A percentile compares a stretch with the other conserved stretches of the same genome.
Evolutionary conservation across 371 early-diverging fungal species (phyloP).

Genomic region (Edhazardia aedis): DNA sequence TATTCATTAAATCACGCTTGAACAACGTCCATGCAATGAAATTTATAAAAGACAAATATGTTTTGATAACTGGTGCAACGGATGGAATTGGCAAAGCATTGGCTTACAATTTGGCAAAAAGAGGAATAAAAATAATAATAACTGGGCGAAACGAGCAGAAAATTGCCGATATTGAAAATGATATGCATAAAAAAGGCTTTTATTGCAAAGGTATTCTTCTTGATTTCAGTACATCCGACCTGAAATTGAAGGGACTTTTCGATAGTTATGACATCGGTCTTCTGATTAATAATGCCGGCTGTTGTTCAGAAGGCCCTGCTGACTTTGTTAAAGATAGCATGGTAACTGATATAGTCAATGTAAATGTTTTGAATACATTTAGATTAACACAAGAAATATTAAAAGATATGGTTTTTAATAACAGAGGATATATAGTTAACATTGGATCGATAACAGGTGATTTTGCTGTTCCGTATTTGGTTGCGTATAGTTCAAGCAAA

Average conservation of each 20-base stretch:
- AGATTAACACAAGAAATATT: slow-evolving; percentile 10
- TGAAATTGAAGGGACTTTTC: too few relatives aligned
- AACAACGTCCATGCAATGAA: too few relatives aligned
- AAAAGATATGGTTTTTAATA: slow-evolving; percentile 42
- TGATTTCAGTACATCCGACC: slow-evolving; percentile 50
- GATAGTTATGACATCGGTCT: slow-evolving; percentile 16
- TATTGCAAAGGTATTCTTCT: slow-evolving; percentile 54
- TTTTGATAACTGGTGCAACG: slow-evolving; percentile 72
- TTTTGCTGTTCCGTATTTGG: slow-evolving; percentile 61
- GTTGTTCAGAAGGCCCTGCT: slow-evolving; percentile 49
- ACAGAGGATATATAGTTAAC: slow-evolving; percentile 65
- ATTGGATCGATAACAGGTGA: slow-evolving; percentile 70
- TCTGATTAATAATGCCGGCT: slow-evolving; percentile 33
- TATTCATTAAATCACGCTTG: too few relatives aligned
- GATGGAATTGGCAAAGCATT: slow-evolving; percentile 87
- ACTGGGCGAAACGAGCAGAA: slow-evolving; percentile 64
- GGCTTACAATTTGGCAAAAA: slow-evolving; percentile 62
- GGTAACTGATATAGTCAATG: slow-evolving; percentile 48
- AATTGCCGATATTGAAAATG: slow-evolving; percentile 55
- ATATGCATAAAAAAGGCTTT: slow-evolving; percentile 50
- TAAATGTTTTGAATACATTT: slow-evolving; percentile 1
- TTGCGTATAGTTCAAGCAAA: slow-evolving; percentile 74
- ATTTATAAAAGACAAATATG: background rate
- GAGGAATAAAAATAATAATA: slow-evolving; percentile 61
- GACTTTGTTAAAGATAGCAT: slow-evolving; percentile 48